Evolutionary conservation across 129 eudicot genomes (phyloP).

Genomic region (Smallanthus sonchifolius): DNA sequence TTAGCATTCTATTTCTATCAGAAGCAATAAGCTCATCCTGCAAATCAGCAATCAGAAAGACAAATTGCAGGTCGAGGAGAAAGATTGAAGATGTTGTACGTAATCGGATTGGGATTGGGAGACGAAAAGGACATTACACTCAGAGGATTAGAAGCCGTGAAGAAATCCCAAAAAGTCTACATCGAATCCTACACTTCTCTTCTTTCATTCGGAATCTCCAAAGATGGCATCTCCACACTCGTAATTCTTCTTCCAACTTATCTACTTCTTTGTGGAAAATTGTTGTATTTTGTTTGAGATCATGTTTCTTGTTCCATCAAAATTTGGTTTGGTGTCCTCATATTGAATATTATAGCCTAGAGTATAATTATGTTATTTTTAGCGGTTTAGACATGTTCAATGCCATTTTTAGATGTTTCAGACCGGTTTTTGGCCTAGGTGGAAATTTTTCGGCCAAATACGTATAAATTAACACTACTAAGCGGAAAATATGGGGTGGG

Average conservation of each 20-base stretch:
- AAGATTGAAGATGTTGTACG: constrained; percentile 48
- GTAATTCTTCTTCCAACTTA: constrained; percentile 18
- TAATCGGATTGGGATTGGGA: constrained; percentile 83
- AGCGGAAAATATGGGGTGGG: too few species aligned
- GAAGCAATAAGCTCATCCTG: neutral
- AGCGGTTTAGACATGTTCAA: too few species aligned
- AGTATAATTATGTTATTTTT: too few species aligned
- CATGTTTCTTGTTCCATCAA: neutral
- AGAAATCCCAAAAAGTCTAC: neutral
- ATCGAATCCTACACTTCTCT: constrained; percentile 20
- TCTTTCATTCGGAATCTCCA: neutral
- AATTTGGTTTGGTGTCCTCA: too few species aligned
- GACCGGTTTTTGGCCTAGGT: too few species aligned
- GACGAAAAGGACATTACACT: constrained; percentile 48
- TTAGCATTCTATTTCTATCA: too few species aligned
- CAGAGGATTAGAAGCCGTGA: neutral
- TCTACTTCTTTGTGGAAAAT: too few species aligned
- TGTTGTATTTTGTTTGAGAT: too few species aligned
- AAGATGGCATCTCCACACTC: constrained; percentile 51
- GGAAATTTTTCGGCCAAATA: too few species aligned
- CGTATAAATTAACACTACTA: too few species aligned
- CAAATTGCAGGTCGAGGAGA: neutral
- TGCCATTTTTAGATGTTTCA: too few species aligned
- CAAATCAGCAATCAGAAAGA: neutral
- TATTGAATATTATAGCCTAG: too few species aligned